Evolutionary conservation across 805 yeast genomes (phyloP).

Genomic region (Tetrapisispora taiwanensis): DNA sequence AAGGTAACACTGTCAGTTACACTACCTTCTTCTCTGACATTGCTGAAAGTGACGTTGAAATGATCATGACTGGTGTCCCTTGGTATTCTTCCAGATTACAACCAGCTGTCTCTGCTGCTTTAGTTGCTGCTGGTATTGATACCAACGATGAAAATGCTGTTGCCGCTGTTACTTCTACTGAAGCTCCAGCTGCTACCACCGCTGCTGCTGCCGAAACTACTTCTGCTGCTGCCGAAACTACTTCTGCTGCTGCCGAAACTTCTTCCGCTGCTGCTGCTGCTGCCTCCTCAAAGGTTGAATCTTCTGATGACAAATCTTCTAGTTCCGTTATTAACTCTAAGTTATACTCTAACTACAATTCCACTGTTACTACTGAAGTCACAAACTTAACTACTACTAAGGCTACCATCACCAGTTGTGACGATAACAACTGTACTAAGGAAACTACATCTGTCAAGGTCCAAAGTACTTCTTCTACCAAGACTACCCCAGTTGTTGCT

Average conservation of each 20-base stretch:
- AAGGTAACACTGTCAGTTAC: conserved; percentile 3
- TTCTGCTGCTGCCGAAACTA: conserved; percentile 3
- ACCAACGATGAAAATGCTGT: neutral
- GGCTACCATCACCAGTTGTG: neutral
- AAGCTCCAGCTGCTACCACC: neutral
- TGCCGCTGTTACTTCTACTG: neutral
- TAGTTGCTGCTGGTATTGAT: conserved; percentile 3
- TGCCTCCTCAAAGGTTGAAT: conserved; percentile 1
- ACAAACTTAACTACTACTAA: conserved; percentile 12
- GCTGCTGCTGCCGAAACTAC: conserved; percentile 1
- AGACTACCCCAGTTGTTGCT: neutral
- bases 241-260: conserved; percentile 3
- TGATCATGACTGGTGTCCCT: conserved; percentile 16
- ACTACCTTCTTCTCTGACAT: conserved; percentile 3
- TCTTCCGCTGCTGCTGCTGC: conserved; percentile 4
- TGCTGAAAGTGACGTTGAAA: neutral
- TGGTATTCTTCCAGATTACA: conserved; percentile 23
- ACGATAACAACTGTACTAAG: neutral
- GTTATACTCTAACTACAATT: neutral
- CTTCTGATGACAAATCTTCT: neutral
- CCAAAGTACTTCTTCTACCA: neutral
- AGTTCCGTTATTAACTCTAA: neutral
- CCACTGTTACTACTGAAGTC: neutral
- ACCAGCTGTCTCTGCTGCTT: conserved; percentile 1
- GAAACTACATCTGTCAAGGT: neutral